Conservation (phyloP, 345 rosid species). For the Eucalyptus viminalis region DNA sequence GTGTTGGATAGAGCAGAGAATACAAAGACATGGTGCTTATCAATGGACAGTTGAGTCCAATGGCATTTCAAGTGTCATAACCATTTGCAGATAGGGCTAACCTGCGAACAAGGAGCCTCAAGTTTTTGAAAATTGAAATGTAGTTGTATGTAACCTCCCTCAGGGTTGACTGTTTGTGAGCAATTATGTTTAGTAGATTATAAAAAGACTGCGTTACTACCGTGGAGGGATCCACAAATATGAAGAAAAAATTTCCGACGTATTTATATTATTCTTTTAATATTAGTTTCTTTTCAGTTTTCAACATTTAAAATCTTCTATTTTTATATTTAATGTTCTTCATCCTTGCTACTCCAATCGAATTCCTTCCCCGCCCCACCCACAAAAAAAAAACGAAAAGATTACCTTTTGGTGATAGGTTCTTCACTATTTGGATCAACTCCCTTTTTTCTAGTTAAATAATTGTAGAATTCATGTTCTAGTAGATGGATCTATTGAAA, state of each 20-base stretch:
- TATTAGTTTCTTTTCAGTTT: background rate
- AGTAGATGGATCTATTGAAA: rapidly evolving
- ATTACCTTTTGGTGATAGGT: too few relatives aligned
- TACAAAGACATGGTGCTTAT: rapidly evolving
- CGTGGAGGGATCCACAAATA: background rate
- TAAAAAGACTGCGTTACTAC: background rate
- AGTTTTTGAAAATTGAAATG: background rate
- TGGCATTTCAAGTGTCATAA: background rate
- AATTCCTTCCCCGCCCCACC: rapidly evolving
- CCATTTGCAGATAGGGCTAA: rapidly evolving
- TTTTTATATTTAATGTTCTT: background rate
- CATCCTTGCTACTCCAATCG: too few relatives aligned
- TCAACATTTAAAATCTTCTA: background rate
- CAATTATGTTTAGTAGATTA: background rate
- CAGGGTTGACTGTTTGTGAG: background rate
- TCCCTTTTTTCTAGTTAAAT: too few relatives aligned
- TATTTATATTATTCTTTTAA: background rate
- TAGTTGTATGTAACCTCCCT: rapidly evolving
- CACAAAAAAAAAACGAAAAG: too few relatives aligned
- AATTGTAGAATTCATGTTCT: too few relatives aligned
- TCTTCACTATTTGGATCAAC: too few relatives aligned
- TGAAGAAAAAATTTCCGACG: background rate
- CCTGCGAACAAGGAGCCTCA: background rate
- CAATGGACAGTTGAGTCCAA: rapidly evolving
- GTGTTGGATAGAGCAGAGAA: background rate